These are phyloP conservation scores for Hanseniaspora valbyensis DNA, from an alignment of 805 yeast species.

Conservation along the genomic window DNA sequence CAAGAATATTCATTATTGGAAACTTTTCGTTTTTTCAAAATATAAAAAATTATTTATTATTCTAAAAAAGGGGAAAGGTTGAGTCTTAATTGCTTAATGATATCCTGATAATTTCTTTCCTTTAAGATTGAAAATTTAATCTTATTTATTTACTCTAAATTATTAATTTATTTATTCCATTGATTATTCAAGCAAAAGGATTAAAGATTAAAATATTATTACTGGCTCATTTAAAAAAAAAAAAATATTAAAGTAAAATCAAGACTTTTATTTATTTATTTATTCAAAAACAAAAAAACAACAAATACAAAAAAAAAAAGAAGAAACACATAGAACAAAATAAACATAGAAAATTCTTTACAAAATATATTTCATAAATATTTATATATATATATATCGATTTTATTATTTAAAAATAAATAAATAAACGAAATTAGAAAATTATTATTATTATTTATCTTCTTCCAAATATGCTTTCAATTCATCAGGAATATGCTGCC, in stretches of 20 bases:
- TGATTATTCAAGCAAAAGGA: neutral
- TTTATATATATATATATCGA: neutral
- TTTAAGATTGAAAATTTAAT: neutral
- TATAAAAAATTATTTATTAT: no score
- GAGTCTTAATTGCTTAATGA: no score
- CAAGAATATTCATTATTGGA: neutral
- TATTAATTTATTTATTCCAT: neutral
- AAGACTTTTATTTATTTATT: neutral
- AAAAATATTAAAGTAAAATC: neutral
- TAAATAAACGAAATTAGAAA: neutral
- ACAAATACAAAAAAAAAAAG: neutral
- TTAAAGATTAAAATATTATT: neutral
- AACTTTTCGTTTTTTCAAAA: neutral
- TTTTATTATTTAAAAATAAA: neutral
- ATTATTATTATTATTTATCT: conserved; percentile 1
- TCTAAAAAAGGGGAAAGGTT: no score
- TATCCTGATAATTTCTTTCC: no score
- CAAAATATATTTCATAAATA: neutral
- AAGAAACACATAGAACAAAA: no score
- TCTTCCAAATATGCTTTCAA: conserved; percentile 19
- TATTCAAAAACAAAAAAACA: neutral
- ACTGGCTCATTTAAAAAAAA: neutral
- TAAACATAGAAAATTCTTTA: neutral
- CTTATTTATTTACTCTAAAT: neutral
- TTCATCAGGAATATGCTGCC: conserved; percentile 32